Percentiles rank a stretch among this genome's conserved stretches.
These are phyloP conservation scores for Boletus reticuloceps DNA, from an alignment of 768 basidiomycete genomes.

Conservation along the genomic window DNA sequence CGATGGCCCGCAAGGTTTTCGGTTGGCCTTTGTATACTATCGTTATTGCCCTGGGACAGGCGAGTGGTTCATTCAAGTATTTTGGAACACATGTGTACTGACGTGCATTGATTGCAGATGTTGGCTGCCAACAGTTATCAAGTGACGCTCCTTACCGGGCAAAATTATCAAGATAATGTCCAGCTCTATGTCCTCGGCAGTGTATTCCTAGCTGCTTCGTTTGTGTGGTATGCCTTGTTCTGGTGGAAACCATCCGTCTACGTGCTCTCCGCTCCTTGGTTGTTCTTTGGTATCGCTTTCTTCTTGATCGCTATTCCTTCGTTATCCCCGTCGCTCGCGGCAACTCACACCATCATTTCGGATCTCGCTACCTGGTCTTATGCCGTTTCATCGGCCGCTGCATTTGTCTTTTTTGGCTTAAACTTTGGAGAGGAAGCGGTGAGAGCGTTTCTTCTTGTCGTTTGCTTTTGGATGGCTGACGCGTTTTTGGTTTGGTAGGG, in stretches of 20 bases:
- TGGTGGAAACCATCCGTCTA: slow-evolving; percentile 85
- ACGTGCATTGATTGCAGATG: slow-evolving; percentile 47
- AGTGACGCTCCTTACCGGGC: slow-evolving; percentile 84
- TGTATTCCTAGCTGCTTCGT: slow-evolving; percentile 82
- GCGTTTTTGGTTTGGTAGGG: slow-evolving; percentile 44
- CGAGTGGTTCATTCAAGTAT: slow-evolving; percentile 26
- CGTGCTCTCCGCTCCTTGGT: slow-evolving; percentile 82
- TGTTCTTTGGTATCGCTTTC: slow-evolving; percentile 90
- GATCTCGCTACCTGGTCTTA: slow-evolving; percentile 88
- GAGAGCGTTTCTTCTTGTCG: slow-evolving; percentile 23
- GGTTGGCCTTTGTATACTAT: slow-evolving; percentile 94
- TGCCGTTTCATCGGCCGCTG: slow-evolving; percentile 88
- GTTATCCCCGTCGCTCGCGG: slow-evolving; percentile 53
- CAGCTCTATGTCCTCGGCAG: slow-evolving; percentile 90
- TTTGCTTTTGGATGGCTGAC: slow-evolving; percentile 4
- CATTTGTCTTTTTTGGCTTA: slow-evolving; percentile 91
- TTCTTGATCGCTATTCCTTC: slow-evolving; percentile 90
- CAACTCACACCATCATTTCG: slow-evolving; percentile 64
- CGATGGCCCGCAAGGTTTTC: slow-evolving; percentile 72
- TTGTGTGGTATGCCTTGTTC: slow-evolving; percentile 90
- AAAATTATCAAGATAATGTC: slow-evolving; percentile 75
- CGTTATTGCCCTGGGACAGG: slow-evolving; percentile 82
- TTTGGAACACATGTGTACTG: neutral
- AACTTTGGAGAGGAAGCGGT: slow-evolving; percentile 98
- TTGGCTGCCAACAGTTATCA: slow-evolving; percentile 92